Percentiles rank a stretch among this genome's conserved stretches.
Evolutionary conservation across 768 basidiomycete species (phyloP).

Genomic region (Astraeus odoratus): DNA sequence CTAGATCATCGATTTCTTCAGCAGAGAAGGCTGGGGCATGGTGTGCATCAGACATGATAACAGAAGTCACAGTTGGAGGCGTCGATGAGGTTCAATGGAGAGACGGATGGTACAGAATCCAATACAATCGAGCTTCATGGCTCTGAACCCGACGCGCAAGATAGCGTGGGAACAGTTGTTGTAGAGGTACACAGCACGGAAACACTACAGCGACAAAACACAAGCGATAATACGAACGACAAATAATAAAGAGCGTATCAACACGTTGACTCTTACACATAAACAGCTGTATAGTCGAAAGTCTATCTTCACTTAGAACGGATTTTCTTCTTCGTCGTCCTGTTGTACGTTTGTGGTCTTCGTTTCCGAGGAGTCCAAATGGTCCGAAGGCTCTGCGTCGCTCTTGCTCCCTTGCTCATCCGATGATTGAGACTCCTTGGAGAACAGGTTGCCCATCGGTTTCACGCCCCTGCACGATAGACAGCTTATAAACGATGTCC

Average conservation of each 20-base stretch:
- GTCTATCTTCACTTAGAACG: slow-evolving; percentile 40
- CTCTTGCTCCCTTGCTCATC: slow-evolving; percentile 29
- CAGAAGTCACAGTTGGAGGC: neutral
- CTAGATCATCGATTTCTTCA: slow-evolving; percentile 25
- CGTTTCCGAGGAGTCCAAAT: slow-evolving; percentile 24
- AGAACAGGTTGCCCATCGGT: slow-evolving; percentile 55
- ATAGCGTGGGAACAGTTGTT: slow-evolving; percentile 21
- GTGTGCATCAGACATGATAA: slow-evolving; percentile 18
- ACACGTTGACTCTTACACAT: slow-evolving; percentile 21
- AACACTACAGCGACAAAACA: slow-evolving; percentile 15
- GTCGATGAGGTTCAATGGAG: neutral
- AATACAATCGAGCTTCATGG: too few species aligned
- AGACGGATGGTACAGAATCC: slow-evolving; percentile 9
- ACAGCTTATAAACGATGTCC: slow-evolving; percentile 1
- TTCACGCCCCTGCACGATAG: slow-evolving; percentile 46
- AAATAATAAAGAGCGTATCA: slow-evolving; percentile 15
- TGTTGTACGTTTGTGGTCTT: slow-evolving; percentile 24
- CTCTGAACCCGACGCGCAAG: neutral
- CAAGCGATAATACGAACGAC: slow-evolving; percentile 17
- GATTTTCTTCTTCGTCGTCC: slow-evolving; percentile 67
- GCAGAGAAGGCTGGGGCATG: slow-evolving; percentile 12
- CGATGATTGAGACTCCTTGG: slow-evolving; percentile 26
- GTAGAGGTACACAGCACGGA: slow-evolving; percentile 18
- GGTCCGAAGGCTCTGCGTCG: slow-evolving; percentile 24
- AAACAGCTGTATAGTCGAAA: slow-evolving; percentile 4